phyloP scores from a whole-genome alignment of 169 alveolate species.

The Cryptosporidium canis region DNA sequence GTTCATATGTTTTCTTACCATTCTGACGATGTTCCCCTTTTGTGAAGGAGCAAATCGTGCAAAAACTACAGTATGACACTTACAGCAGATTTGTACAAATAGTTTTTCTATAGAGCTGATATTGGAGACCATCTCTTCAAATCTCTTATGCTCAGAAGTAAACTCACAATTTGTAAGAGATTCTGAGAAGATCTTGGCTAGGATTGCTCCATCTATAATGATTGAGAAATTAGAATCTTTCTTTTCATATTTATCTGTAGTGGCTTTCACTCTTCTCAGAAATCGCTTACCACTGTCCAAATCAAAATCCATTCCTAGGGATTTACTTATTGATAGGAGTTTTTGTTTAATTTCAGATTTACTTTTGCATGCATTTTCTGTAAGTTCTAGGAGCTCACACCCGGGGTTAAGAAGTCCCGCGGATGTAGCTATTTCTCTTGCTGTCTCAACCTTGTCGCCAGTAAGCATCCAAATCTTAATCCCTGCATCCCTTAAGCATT shows the following conservation, averaged over 20 bases:
- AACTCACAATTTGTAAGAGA: slow-evolving; percentile 30
- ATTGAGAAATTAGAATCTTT: slow-evolving; percentile 23
- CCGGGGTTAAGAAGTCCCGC: slow-evolving; percentile 47
- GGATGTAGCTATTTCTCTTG: slow-evolving; percentile 89
- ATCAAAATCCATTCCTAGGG: slow-evolving; percentile 6
- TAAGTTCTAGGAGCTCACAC: slow-evolving; percentile 42
- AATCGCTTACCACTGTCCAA: background rate
- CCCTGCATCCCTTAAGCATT: slow-evolving; percentile 92
- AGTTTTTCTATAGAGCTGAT: slow-evolving; percentile 73
- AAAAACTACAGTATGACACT: slow-evolving; percentile 76
- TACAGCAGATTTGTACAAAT: slow-evolving; percentile 75
- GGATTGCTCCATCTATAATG: slow-evolving; percentile 57
- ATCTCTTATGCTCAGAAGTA: slow-evolving; percentile 48
- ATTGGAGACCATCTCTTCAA: slow-evolving; percentile 69
- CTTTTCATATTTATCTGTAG: background rate
- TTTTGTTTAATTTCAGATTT: slow-evolving; percentile 57
- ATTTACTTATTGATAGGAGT: slow-evolving; percentile 27
- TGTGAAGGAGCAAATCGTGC: slow-evolving; percentile 80
- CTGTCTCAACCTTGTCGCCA: slow-evolving; percentile 98
- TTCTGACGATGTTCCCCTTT: slow-evolving; percentile 84
- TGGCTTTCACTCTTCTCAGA: background rate
- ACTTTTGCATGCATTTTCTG: background rate
- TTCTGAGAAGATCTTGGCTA: slow-evolving; percentile 56
- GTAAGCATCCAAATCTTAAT: slow-evolving; percentile 98
- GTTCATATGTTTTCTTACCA: slow-evolving; percentile 75